Evolutionary conservation across 1,284 basidiomycete genomes (phyloP).

Genomic region (Trichosporon sp.): DNA sequence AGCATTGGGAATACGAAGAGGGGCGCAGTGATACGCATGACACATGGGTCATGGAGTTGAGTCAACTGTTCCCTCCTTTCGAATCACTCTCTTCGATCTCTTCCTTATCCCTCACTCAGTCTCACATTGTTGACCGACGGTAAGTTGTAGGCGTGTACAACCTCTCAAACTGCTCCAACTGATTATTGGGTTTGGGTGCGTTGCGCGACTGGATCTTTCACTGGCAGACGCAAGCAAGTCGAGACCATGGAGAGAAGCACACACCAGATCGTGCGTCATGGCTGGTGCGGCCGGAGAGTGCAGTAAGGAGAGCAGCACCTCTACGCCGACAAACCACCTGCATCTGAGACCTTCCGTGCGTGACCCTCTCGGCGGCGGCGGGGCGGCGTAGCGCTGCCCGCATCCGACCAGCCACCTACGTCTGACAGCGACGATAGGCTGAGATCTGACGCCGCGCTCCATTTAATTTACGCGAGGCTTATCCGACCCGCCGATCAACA

Average conservation of each 20-base stretch:
- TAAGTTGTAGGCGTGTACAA: too few relatives aligned
- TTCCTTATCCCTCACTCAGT: not conserved
- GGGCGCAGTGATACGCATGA: not conserved
- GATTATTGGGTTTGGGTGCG: too few relatives aligned
- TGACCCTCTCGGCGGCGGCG: not conserved
- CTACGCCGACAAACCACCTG: not conserved
- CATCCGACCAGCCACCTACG: not conserved
- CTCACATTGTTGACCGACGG: too few relatives aligned
- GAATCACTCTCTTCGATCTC: not conserved
- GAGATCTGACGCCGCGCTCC: not conserved
- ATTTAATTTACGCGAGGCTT: conserved; percentile 9
- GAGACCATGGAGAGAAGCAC: too few relatives aligned
- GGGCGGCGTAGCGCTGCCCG: not conserved
- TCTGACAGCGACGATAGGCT: not conserved
- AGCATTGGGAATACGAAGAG: too few relatives aligned
- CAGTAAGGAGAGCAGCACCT: too few relatives aligned
- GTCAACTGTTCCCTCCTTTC: not conserved
- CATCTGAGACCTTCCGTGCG: not conserved
- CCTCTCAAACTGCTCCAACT: too few relatives aligned
- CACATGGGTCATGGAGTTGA: not conserved
- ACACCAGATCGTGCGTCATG: too few relatives aligned
- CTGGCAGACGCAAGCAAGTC: too few relatives aligned
- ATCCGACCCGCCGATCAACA: not conserved
- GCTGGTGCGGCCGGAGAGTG: too few relatives aligned
- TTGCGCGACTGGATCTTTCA: too few relatives aligned